Evolutionary conservation across 352 stramenopile genomes (phyloP).

Genomic region (Globisporangium splendens): DNA sequence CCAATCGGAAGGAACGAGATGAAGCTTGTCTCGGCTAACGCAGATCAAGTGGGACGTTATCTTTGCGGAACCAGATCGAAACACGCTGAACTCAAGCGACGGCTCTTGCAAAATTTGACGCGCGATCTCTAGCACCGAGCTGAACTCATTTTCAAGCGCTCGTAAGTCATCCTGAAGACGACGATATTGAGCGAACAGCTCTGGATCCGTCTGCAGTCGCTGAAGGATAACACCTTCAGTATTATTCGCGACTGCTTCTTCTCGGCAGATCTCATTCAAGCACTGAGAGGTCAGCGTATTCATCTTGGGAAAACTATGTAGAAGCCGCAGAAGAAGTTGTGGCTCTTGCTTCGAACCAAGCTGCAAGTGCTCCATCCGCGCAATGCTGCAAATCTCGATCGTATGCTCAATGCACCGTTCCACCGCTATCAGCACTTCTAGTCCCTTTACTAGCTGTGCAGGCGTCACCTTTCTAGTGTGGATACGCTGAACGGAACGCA

Average conservation of each 20-base stretch:
- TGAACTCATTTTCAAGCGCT: slow-evolving; percentile 17
- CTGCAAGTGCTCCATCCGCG: slow-evolving; percentile 2
- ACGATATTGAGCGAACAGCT: slow-evolving; percentile 14
- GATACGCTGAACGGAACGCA: slow-evolving; percentile 4
- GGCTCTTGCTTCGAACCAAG: background rate
- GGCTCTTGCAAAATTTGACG: slow-evolving; percentile 15
- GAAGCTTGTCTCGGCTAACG: slow-evolving; percentile 9
- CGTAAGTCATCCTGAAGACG: slow-evolving; percentile 20
- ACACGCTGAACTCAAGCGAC: slow-evolving; percentile 22
- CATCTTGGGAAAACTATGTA: slow-evolving; percentile 22
- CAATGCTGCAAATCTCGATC: slow-evolving; percentile 2
- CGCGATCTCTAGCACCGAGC: slow-evolving; percentile 13
- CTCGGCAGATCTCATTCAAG: slow-evolving; percentile 20
- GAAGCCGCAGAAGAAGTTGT: slow-evolving; percentile 9
- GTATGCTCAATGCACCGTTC: slow-evolving; percentile 1
- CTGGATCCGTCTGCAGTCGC: slow-evolving; percentile 11
- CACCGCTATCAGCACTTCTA: background rate
- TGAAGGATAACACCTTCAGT: slow-evolving; percentile 20
- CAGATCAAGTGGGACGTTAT: slow-evolving; percentile 22
- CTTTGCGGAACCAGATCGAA: slow-evolving; percentile 22
- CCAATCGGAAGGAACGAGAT: slow-evolving; percentile 30
- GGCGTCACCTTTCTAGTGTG: slow-evolving; percentile 6
- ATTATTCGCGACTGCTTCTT: slow-evolving; percentile 21
- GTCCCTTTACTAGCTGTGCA: background rate
- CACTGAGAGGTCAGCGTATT: slow-evolving; percentile 4